A percentile compares a stretch with the other conserved stretches of the same genome.
These are phyloP conservation scores for Odonthalia washingtoniensis DNA, from an alignment of 31 red algal genomes.

Conservation along the genomic window DNA sequence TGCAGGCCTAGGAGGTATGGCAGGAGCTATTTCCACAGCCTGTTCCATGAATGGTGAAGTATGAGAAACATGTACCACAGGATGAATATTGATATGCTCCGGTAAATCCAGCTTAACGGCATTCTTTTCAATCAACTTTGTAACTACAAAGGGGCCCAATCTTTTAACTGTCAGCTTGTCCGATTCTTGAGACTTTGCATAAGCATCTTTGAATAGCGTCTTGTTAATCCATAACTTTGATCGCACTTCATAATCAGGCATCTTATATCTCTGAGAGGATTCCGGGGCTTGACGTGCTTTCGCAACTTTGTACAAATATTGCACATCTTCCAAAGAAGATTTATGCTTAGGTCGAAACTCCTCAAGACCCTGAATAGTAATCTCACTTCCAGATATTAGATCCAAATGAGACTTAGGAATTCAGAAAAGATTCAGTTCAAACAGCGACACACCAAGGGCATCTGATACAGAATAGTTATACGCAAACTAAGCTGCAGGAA, in stretches of 20 bases:
- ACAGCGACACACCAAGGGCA: constrained; percentile 22
- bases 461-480: constrained; percentile 32
- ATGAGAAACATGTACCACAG: constrained; percentile 24
- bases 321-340: constrained; percentile 13
- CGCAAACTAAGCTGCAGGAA: constrained; percentile 38
- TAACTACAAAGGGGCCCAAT: constrained; percentile 6
- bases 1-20: not conserved
- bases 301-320: constrained; percentile 24
- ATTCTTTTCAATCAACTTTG: constrained; percentile 16
- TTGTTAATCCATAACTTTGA: constrained; percentile 41
- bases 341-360: not conserved
- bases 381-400: not conserved
- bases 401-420: constrained; percentile 13
- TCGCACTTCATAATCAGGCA: not conserved
- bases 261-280: not conserved
- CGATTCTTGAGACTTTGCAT: constrained; percentile 22
- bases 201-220: constrained; percentile 27
- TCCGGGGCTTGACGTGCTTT: constrained; percentile 20
- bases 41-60: constrained; percentile 10
- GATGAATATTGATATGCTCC: constrained; percentile 31
- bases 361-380: not conserved
- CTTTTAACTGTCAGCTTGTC: constrained; percentile 15
- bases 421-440: constrained; percentile 27
- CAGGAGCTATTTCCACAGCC: not conserved
- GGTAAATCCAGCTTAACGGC: constrained; percentile 3